These are phyloP conservation scores for Plasmopara viticola DNA, from an alignment of 352 stramenopile species.

Conservation along the genomic window DNA sequence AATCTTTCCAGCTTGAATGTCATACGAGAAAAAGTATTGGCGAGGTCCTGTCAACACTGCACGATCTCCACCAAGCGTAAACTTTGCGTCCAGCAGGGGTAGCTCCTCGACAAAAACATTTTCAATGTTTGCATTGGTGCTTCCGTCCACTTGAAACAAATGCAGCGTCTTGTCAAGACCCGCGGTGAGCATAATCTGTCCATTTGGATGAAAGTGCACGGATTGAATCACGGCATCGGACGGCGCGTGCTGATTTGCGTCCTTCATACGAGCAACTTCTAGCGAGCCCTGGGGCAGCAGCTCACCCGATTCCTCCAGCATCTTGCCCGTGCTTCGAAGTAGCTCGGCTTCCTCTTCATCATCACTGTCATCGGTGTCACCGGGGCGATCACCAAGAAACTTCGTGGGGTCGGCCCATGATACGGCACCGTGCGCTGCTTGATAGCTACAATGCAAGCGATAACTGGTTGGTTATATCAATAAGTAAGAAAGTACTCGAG, in stretches of 20 bases:
- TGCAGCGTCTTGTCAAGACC: conserved; percentile 91
- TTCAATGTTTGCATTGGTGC: conserved; percentile 83
- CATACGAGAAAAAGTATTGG: conserved; percentile 96
- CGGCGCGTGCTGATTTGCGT: conserved; percentile 87
- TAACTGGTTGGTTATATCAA: conserved; percentile 1
- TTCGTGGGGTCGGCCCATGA: conserved; percentile 74
- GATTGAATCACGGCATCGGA: conserved; percentile 82
- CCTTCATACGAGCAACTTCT: conserved; percentile 77
- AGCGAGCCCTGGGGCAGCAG: conserved; percentile 55
- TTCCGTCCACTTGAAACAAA: conserved; percentile 90
- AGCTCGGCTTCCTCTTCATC: conserved; percentile 52
- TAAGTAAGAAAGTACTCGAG: background rate
- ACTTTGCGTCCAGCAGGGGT: conserved; percentile 83
- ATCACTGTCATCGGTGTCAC: conserved; percentile 39
- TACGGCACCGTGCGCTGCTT: conserved; percentile 43
- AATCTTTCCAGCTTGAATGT: conserved; percentile 89
- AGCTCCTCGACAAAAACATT: conserved; percentile 88
- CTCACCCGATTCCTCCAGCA: conserved; percentile 48
- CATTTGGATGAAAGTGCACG: conserved; percentile 86
- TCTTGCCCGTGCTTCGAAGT: conserved; percentile 46
- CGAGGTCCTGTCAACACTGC: conserved; percentile 90
- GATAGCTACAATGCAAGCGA: conserved; percentile 34
- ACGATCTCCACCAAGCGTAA: conserved; percentile 66
- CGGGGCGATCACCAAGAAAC: conserved; percentile 35
- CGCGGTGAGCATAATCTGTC: conserved; percentile 83